A percentile compares a stretch with the other conserved stretches of the same genome.
These are phyloP conservation scores for Neolentinus lepideus DNA, from an alignment of 1,284 basidiomycete genomes.

Conservation along the genomic window DNA sequence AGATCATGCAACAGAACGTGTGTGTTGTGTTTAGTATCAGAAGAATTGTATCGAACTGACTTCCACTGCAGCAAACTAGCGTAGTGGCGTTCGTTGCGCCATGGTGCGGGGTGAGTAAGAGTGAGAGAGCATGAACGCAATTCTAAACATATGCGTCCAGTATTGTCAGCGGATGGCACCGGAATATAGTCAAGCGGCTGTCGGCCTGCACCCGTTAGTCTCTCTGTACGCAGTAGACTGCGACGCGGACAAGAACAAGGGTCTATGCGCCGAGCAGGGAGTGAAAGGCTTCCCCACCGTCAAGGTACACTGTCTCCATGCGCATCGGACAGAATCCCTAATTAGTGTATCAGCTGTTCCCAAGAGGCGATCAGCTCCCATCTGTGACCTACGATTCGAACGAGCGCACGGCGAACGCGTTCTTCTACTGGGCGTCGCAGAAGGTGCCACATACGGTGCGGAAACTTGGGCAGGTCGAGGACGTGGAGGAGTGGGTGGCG, in stretches of 20 bases:
- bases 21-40: conserved; percentile 19
- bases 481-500: conserved; percentile 55
- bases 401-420: conserved; percentile 65
- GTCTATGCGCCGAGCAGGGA: conserved; percentile 77
- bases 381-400: conserved; percentile 65
- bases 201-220: conserved; percentile 74
- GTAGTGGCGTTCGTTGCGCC: conserved; percentile 87
- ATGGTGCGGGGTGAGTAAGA: conserved; percentile 73
- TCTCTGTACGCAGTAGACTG: conserved; percentile 91
- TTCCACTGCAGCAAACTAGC: conserved; percentile 48
- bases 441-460: conserved; percentile 65
- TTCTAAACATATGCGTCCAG: conserved; percentile 23
- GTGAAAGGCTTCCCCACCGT: conserved; percentile 92
- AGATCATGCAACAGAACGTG: conserved; percentile 73
- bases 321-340: background rate
- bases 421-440: conserved; percentile 74
- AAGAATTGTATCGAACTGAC: background rate
- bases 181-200: conserved; percentile 79
- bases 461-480: conserved; percentile 54
- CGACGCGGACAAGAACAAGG: conserved; percentile 79
- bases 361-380: conserved; percentile 57
- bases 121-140: background rate
- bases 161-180: conserved; percentile 87
- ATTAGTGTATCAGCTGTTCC: conserved; percentile 50
- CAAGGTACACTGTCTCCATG: conserved; percentile 40